Base-by-base conservation (phyloP, 352 stramenopile species). In the Pythium guiyangense region DNA sequence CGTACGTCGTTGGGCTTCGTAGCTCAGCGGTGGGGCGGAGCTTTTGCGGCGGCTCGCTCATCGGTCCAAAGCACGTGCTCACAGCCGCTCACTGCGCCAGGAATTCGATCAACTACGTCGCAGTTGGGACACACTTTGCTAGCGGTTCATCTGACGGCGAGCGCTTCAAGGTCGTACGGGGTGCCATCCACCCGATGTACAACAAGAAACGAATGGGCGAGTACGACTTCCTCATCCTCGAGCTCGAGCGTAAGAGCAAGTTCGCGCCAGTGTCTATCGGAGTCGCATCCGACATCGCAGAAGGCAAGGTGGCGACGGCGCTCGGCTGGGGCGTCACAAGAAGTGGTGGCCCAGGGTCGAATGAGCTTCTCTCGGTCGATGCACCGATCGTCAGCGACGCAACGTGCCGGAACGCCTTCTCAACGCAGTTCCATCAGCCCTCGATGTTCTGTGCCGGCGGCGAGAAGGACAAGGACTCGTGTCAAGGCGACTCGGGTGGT, bases 171-270 rank as follows among this genome's bases (percentile, higher is more conserved):
- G 72, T 88, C 22, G 52, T 70, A n/a, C 66, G 66, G 22, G 48
- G 77, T 5, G 77, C 66, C 15, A 67, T 59, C 29, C 78, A 90
- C 61, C 80, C 78, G 9, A 77, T 71, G 42, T 89, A 71, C 42
- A 64, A 57, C 18, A 48, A 34, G 54, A 31, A 17, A 45, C 34
- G 43, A n/a, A n/a, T 54, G 25, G 68, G 54, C 22, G 60, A 57
- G 25, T 71, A 83, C 48, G 84, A 92, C 57, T 82, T 79, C 55
- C 52, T 71, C 29, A 14, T 93, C 25, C 57, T 92, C 17, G 70
- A 75, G 62, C 71, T 81, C n/a, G 64, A 71, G 42, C 57, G 52
- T 4, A 51, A 66, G 5, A 76, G 64, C 39, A 70, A 63, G 2
- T 71, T 66, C 46, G 55, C 58, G 6, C 71, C 73, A 20, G 73